Base-by-base conservation (phyloP, 768 basidiomycete species). In the Mycena vulgaris region DNA sequence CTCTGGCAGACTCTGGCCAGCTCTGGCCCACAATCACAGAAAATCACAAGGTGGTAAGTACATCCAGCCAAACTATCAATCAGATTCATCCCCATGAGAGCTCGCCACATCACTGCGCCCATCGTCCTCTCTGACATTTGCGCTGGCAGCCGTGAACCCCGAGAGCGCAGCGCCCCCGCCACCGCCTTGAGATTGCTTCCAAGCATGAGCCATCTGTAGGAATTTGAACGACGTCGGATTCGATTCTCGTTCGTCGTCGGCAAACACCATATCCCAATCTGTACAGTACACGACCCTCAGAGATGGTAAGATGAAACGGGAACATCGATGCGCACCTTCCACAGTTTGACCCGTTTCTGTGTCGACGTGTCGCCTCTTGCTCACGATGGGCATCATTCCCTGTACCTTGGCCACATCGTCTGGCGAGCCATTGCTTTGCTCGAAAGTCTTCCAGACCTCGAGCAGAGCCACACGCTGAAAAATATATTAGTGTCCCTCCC, bases 211-310 rank as follows among this genome's bases (percentile, higher is more conserved):
- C 87, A 94, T 95, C 79, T 97, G 93, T 78, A 98, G 84, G 86
- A 99, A 96, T 77, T 96, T 97, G 92, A 96, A 97, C 0, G 95
- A 90, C 0, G 95, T 92, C 0, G 97, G 95, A 76, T 98, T 97
- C 52, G 93, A 89, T 76, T 97, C 97, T 60, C 92, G 88, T 77
- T 98, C 96, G 87, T 99, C 97, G 84, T 98, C 97, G 30, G 96
- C 92, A 80, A 98, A 99, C 25, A 97, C 92, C 76, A 97, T 89
- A 77, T 97, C 97, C 92, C 94, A 97, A 76, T 97, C 97, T 96
- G 25, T 27, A 66, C 19, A 42, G 25, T 27, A 66, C 19, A 42
- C 48, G 62, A n/a, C 48, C 6, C 23, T 71, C 25, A 73, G 39
- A 42, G 35, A 63, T 31, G 57, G 23, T 28, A 19, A 55, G 45